Evolutionary conservation across 139 green algal species (phyloP), one percentile per base, ranked within the genome.

Genomic region (Micractinium conductrix): DNA sequence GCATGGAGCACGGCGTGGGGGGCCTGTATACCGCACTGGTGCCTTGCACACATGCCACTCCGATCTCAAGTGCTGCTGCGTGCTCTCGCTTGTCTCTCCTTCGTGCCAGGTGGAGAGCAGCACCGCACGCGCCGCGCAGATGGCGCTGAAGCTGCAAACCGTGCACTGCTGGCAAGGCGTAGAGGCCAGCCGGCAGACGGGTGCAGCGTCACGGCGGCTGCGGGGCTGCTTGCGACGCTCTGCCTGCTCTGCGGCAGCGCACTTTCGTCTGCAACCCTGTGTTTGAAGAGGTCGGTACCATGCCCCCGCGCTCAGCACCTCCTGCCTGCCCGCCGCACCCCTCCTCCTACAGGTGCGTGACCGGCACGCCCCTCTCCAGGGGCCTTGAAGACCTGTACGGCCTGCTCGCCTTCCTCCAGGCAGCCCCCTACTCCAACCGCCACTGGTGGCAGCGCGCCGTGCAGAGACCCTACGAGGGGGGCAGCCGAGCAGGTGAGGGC

Each of bases 301-400:
- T n/a, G n/a, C n/a, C n/a, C n/a, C n/a, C n/a, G n/a, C n/a, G n/a
- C n/a, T n/a, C n/a, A n/a, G n/a, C n/a, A n/a, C 62, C 17, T 12
- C 30, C 62, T 37, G 28, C 62, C 62, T 69, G 28, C 62, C 3
- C 62, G 19, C 37, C 28, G 62, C 67, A 44, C 37, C 35, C n/a
- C 37, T 45, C 22, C 42, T 17, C 71, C 4, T 55, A 19, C 80
- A 79, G 83, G 73, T 83, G 73, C 55, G 89, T 98, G 4, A 96
- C 91, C 0, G 96, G 96, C 76, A 99, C 96, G 1, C 96, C 96
- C 37, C 89, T 99, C 58, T 92, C 90, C 65, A 76, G 88, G 0
- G 95, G 94, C 16, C 73, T 98, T 74, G 93, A 97, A 45, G 96
- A 99, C 87, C 78, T 98, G 30, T 93, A 85, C 24, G 96, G 96